Base-by-base conservation (phyloP, 331 rosid genomes). In the Saraca asoca region DNA sequence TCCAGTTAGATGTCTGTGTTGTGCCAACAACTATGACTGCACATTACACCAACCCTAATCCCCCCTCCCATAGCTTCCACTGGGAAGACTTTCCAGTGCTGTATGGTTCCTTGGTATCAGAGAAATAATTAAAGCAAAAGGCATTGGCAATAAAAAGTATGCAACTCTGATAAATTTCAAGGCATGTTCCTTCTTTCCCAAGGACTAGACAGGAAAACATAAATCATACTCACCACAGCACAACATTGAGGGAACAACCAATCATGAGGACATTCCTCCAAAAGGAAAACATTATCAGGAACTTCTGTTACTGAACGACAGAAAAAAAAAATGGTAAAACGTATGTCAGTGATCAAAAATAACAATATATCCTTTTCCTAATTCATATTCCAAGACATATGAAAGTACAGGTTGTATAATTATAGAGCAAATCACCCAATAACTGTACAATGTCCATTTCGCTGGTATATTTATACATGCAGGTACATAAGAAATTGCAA, bases 261-360 rank as follows among this genome's bases (percentile, higher is more conserved):
- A 84, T 93, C 98, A 39, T 93, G 98, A 57, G 96, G 95, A 75
- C 95, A 90, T 78, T 93, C 98, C 80, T 93, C 90, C 53, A 93
- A 64, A 56, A 86, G 87, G 84, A 85, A 91, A 76, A 93, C 67
- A 54, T 69, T 69, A 54, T 84, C 90, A 11, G 95, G 82, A 72
- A 85, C 80, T 69, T 90, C 90, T 29, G 66, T 62, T 78, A 87
- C 98, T 94, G 87, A 78, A 83, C 66, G 63, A 70, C 38, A 19
- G 29, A 48, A 51, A 77, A 66, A 56, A 74, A n/a, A 14, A 78
- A 66, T 55, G 52, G 43, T 67, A 51, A 66, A 64, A 70, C 48
- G 51, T 45, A 38, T 24, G 65, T 66, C 24, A 58, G 51, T 67
- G 58, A 58, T 19, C 24, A 41, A 71, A 70, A 54, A 57, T 20